Evolutionary conservation across 306 rosid genomes (phyloP).

Genomic region (Castanea sativa): DNA sequence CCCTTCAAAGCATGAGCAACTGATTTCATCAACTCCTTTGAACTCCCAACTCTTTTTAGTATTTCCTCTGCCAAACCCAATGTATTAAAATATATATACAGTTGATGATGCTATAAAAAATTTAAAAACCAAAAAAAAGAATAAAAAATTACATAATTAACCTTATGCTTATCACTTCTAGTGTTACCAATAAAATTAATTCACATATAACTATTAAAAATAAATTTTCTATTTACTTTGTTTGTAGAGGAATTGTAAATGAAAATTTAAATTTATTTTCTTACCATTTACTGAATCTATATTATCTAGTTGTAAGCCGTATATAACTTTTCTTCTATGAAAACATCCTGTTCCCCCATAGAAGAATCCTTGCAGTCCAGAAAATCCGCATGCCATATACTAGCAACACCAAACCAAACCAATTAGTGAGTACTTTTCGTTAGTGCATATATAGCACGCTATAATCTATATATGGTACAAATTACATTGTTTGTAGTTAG

Average conservation of each 20-base stretch:
- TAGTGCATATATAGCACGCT: no score
- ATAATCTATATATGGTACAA: no score
- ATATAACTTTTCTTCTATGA: constrained; percentile 63
- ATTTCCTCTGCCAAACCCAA: constrained; percentile 8
- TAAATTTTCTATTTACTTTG: not conserved
- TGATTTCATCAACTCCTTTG: constrained; percentile 36
- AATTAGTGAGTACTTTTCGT: no score
- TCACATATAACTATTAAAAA: not conserved
- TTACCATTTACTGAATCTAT: constrained; percentile 1
- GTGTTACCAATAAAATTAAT: not conserved
- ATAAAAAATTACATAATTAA: not conserved
- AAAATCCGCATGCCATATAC: constrained; percentile 34
- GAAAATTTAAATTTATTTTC: not conserved
- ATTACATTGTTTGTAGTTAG: no score
- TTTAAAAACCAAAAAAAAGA: no score
- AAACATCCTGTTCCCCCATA: constrained; percentile 58
- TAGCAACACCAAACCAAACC: not conserved
- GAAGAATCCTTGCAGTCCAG: constrained; percentile 55
- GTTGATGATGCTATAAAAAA: not conserved
- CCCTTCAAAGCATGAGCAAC: constrained; percentile 37
- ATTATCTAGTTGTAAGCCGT: constrained; percentile 43
- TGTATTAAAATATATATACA: not conserved
- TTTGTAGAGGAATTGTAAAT: not conserved
- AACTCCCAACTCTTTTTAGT: constrained; percentile 39
- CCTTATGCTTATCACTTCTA: no score